phyloP scores from a whole-genome alignment of 2,329 filamentous ascomycete genomes.

The Colletotrichum ledebouriae region DNA sequence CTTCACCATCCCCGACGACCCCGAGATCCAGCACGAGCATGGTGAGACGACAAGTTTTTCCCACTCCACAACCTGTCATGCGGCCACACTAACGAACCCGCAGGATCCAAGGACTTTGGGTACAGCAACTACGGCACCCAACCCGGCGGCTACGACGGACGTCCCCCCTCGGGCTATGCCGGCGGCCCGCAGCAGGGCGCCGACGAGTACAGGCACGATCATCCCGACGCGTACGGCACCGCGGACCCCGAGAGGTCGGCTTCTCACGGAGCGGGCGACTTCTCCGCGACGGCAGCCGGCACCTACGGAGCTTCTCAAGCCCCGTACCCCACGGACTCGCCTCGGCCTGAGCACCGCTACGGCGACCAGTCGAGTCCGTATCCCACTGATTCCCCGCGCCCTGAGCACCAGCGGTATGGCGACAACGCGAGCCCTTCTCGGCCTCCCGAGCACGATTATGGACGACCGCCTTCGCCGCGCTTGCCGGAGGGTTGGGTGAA shows the following conservation, averaged over 20 bases:
- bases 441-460: slow-evolving; percentile 41
- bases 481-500: slow-evolving; percentile 67
- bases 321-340: slow-evolving; percentile 21
- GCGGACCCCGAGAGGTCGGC: slow-evolving; percentile 33
- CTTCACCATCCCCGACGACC: slow-evolving; percentile 51
- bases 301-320: slow-evolving; percentile 42
- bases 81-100: neutral
- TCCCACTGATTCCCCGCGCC: slow-evolving; percentile 11
- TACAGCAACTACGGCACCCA: slow-evolving; percentile 37
- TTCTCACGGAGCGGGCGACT: slow-evolving; percentile 14
- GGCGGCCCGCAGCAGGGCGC: slow-evolving; percentile 42
- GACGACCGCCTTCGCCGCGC: slow-evolving; percentile 50
- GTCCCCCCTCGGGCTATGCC: slow-evolving; percentile 39
- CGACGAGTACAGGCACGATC: slow-evolving; percentile 34
- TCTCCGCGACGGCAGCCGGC: slow-evolving; percentile 15
- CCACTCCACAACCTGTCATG: neutral
- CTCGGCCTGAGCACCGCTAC: slow-evolving; percentile 5
- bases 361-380: slow-evolving; percentile 14
- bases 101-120: slow-evolving; percentile 37
- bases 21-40: slow-evolving; percentile 48
- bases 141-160: slow-evolving; percentile 35
- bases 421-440: slow-evolving; percentile 13
- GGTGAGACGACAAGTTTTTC: slow-evolving; percentile 18
- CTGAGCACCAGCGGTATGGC: slow-evolving; percentile 34
- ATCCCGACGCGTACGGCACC: slow-evolving; percentile 37